These are phyloP conservation scores for Phlebiopsis gigantea DNA, from an alignment of 768 basidiomycete species.

Conservation along the genomic window DNA sequence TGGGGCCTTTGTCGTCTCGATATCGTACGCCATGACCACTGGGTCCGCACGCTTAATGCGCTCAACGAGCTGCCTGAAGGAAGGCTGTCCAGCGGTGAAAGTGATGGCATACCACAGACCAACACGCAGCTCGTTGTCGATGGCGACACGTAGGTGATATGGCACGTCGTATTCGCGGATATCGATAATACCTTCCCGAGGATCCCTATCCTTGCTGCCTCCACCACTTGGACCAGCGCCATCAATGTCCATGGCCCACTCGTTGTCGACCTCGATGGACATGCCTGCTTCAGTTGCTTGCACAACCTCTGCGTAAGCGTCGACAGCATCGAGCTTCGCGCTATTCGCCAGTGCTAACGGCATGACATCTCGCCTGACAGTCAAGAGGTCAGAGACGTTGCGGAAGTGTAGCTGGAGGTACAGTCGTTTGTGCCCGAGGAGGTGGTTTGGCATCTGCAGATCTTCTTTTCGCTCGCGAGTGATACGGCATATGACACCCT, in stretches of 20 bases:
- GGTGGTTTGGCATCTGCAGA: slow-evolving; percentile 90
- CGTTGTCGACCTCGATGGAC: slow-evolving; percentile 66
- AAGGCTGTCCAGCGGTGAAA: slow-evolving; percentile 75
- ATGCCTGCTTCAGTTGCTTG: slow-evolving; percentile 63
- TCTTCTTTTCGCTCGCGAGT: slow-evolving; percentile 87
- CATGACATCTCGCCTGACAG: slow-evolving; percentile 81
- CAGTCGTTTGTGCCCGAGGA: slow-evolving; percentile 88
- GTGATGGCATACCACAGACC: slow-evolving; percentile 96
- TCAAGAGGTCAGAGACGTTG: slow-evolving; percentile 88
- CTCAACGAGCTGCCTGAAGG: slow-evolving; percentile 64
- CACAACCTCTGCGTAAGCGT: slow-evolving; percentile 96
- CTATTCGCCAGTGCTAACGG: slow-evolving; percentile 88
- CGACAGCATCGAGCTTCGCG: slow-evolving; percentile 90
- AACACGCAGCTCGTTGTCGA: slow-evolving; percentile 96
- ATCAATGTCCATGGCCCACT: slow-evolving; percentile 45
- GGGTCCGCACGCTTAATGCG: slow-evolving; percentile 98
- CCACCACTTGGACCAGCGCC: slow-evolving; percentile 25
- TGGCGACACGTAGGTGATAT: slow-evolving; percentile 97
- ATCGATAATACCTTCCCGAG: slow-evolving; percentile 90
- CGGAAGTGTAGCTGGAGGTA: slow-evolving; percentile 88
- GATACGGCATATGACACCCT: slow-evolving; percentile 78
- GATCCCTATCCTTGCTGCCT: slow-evolving; percentile 57
- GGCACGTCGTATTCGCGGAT: slow-evolving; percentile 95
- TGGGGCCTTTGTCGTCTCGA: slow-evolving; percentile 99
- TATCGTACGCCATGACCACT: slow-evolving; percentile 98